These are phyloP conservation scores for Plicaturopsis crispa DNA, from an alignment of 768 basidiomycete species.

Conservation along the genomic window DNA sequence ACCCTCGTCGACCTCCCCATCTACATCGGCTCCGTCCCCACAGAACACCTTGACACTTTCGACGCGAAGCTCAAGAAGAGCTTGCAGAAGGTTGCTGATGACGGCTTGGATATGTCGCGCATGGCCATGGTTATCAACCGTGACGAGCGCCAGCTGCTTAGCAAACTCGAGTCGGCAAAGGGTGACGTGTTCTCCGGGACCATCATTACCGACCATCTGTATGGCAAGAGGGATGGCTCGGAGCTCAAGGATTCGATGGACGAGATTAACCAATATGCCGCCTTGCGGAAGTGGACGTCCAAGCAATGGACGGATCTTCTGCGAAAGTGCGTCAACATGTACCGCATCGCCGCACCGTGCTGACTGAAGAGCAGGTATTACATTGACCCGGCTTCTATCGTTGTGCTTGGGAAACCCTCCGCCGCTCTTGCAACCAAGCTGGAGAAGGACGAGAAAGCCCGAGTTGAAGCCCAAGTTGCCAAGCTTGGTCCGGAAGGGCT, in stretches of 20 bases:
- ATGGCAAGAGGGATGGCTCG: constrained; percentile 77
- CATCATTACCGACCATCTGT: constrained; percentile 80
- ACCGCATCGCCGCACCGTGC: not conserved
- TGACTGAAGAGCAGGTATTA: constrained; percentile 55
- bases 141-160: constrained; percentile 83
- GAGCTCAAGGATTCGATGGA: constrained; percentile 68
- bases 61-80: constrained; percentile 59
- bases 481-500: constrained; percentile 78
- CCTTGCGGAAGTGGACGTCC: constrained; percentile 63
- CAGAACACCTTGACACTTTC: constrained; percentile 70
- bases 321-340: constrained; percentile 43
- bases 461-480: constrained; percentile 62
- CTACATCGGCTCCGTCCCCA: constrained; percentile 79
- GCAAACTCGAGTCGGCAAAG: constrained; percentile 75
- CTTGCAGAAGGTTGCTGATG: constrained; percentile 57
- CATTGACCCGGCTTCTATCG: constrained; percentile 60
- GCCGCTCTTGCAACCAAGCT: constrained; percentile 73
- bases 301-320: constrained; percentile 74
- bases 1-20: constrained; percentile 67
- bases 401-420: constrained; percentile 87
- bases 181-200: constrained; percentile 72
- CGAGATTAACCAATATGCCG: constrained; percentile 66
- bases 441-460: constrained; percentile 72
- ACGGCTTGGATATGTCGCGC: constrained; percentile 84
- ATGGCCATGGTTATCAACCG: constrained; percentile 83